These are phyloP conservation scores for Striga hermonthica DNA, from an alignment of 305 asterid species.

Conservation along the genomic window DNA sequence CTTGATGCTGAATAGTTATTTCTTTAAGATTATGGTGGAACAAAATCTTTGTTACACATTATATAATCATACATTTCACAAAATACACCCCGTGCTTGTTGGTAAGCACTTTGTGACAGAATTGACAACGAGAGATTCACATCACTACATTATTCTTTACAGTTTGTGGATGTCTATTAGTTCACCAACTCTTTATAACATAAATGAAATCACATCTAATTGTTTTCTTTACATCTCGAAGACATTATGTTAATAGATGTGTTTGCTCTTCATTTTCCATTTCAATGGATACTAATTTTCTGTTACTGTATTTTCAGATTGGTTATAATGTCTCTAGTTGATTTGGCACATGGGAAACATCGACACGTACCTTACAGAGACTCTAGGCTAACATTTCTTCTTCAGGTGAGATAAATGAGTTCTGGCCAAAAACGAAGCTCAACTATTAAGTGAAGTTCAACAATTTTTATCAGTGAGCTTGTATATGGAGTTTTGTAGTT, in stretches of 20 bases:
- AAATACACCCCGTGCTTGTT: background rate
- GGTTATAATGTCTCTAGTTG: conserved; percentile 87
- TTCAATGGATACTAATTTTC: conserved; percentile 25
- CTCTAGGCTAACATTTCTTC: conserved; percentile 88
- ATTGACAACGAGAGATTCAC: background rate
- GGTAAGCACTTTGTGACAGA: conserved; percentile 14
- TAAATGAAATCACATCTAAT: background rate
- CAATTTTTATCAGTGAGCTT: conserved; percentile 28
- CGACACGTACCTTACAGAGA: conserved; percentile 87
- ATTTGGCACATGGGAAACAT: conserved; percentile 79
- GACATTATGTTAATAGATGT: conserved; percentile 14
- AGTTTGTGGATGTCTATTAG: conserved; percentile 13
- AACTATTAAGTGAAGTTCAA: conserved; percentile 22
- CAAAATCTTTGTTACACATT: background rate
- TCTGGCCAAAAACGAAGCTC: conserved; percentile 14
- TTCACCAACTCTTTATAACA: background rate
- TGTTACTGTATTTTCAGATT: conserved; percentile 43
- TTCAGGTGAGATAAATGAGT: conserved; percentile 55
- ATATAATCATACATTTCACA: background rate
- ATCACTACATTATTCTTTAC: background rate
- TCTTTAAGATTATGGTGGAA: conserved; percentile 1
- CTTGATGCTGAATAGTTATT: background rate
- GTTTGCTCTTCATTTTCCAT: conserved; percentile 1
- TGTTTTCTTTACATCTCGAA: background rate
- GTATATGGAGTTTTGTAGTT: conserved; percentile 26